phyloP scores from a whole-genome alignment of 116 monocot genomes.

The Thalassia testudinum region DNA sequence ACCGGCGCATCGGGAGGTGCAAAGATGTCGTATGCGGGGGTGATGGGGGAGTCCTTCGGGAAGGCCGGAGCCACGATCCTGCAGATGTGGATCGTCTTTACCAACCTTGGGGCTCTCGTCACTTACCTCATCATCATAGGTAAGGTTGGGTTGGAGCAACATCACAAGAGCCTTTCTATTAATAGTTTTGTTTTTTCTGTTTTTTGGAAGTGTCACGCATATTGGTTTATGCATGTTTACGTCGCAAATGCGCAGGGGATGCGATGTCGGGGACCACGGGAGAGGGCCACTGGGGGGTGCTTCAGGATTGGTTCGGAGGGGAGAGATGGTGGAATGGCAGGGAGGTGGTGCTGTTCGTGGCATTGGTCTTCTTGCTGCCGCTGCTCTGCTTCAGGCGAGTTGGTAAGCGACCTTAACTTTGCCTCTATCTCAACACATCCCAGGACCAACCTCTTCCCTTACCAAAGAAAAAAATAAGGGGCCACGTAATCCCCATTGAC shows the following conservation, averaged over 20 bases:
- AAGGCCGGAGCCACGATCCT: conserved; percentile 32
- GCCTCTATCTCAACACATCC: too few relatives aligned
- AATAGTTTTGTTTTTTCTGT: not conserved
- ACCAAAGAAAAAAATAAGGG: too few relatives aligned
- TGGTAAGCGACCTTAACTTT: conserved; percentile 42
- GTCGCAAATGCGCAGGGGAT: too few relatives aligned
- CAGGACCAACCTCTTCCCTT: too few relatives aligned
- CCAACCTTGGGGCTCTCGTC: conserved; percentile 50
- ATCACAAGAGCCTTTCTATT: not conserved
- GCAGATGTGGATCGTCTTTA: conserved; percentile 56
- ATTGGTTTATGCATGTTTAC: too few relatives aligned
- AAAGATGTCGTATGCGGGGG: conserved; percentile 42
- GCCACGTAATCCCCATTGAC: too few relatives aligned
- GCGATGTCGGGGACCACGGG: conserved; percentile 67
- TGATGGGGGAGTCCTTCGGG: conserved; percentile 81
- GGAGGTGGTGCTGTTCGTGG: conserved; percentile 33
- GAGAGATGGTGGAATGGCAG: conserved; percentile 71
- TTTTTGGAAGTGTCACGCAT: too few relatives aligned
- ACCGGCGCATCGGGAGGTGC: conserved; percentile 6
- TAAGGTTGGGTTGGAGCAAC: conserved; percentile 7
- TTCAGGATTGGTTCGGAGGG: conserved; percentile 88
- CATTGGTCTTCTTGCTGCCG: conserved; percentile 46
- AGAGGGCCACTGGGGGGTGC: conserved; percentile 33
- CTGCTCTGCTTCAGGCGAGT: conserved; percentile 59
- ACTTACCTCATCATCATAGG: conserved; percentile 94